phyloP scores from a whole-genome alignment of 2,329 filamentous ascomycete species.

The Botrytis paeoniae region DNA sequence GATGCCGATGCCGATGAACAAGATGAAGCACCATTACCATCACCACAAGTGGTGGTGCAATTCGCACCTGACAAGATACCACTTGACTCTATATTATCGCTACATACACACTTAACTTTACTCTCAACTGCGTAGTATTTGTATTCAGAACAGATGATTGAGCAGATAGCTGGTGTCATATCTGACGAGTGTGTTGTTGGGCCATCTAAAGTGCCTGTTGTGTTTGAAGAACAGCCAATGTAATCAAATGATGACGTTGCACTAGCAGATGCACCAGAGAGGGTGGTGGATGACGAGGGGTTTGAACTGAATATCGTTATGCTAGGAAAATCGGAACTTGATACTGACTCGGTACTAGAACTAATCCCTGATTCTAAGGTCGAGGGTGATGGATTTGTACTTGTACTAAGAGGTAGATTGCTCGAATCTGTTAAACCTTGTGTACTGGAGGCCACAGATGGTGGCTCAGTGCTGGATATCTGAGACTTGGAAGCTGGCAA shows the following conservation, averaged over 20 bases:
- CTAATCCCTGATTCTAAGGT: neutral
- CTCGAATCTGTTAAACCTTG: neutral
- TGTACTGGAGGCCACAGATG: neutral
- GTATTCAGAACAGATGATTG: constrained; percentile 7
- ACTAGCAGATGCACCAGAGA: neutral
- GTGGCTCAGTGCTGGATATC: neutral
- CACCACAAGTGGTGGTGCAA: constrained; percentile 14
- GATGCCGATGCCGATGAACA: neutral
- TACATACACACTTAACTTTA: constrained; percentile 13
- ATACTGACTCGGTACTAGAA: neutral
- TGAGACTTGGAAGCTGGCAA: neutral
- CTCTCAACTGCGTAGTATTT: constrained; percentile 15
- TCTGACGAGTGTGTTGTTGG: constrained; percentile 2
- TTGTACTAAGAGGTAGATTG: neutral
- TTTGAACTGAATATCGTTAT: neutral
- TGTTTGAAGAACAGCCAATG: constrained; percentile 14
- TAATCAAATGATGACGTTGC: constrained; percentile 5
- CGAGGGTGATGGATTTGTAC: neutral
- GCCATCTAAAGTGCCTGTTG: constrained; percentile 8
- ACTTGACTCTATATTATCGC: neutral
- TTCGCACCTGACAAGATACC: neutral
- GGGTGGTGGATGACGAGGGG: neutral
- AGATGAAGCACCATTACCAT: constrained; percentile 12
- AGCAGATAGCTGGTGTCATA: constrained; percentile 11
- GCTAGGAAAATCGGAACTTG: neutral